Base-by-base conservation (phyloP, 108 stramenopile species). In the Craspedostauros australis region DNA sequence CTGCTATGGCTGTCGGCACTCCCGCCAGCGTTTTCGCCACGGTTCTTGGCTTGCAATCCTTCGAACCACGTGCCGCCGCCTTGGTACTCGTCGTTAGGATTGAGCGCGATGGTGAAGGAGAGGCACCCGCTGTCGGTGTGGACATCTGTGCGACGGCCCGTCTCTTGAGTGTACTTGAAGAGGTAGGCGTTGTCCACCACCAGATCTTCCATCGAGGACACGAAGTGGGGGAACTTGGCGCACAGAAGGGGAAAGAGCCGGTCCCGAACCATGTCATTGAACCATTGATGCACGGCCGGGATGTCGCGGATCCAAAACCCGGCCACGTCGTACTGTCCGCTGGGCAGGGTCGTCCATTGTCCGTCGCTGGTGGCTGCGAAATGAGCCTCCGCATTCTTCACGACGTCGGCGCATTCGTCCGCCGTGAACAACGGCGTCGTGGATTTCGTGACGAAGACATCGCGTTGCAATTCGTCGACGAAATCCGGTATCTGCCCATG, bases 51-150 rank as follows among this genome's bases (percentile, higher is more conserved):
- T 9, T 36, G 25, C 9, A 57, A 4, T 18, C 65, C 63, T 51
- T 76, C 68, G 32, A 76, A 59, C 75, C 75, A 76, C 24, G 71
- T 69, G 16, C 77, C 76, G 22, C 72, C 72, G 11, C 77, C 77
- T 40, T 39, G 26, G 40, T 66, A 77, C n/a, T 79, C 77, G 18
- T 57, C 46, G 16, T 48, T 42, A 14, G 36, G 23, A 36, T 64
- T 72, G 33, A 79, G 49, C 16, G 70, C 52, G 63, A 79, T 70
- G 1, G 77, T 79, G 42, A 79, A 73, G 1, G 58, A 56, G 28
- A 79, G 49, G 55, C 68, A 70, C 27, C 77, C 77, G n/a, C 50
- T 57, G 58, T 79, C 77, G 4, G 72, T 79, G 40, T 79, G 77
- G 36, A 79, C 63, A 39, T 70, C 77, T 21, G 77, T 79, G 11